Conservation (phyloP, 768 basidiomycete genomes). For the Pulveroboletus frians region DNA sequence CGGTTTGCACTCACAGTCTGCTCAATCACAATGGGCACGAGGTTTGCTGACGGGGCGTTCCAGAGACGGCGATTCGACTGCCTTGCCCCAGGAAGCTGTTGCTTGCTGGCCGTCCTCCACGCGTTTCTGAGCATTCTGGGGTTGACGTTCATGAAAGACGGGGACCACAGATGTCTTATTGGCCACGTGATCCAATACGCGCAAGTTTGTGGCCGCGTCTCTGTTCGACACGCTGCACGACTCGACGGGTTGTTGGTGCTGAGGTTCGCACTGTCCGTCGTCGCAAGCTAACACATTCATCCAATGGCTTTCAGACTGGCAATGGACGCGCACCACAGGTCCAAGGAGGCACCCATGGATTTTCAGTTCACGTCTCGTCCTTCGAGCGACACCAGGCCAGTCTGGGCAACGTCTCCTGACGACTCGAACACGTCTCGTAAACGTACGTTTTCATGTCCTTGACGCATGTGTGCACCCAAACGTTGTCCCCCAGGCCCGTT, state of each 20-base stretch:
- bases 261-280: constrained; percentile 9
- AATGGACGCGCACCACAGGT: constrained; percentile 38
- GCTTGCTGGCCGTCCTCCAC: constrained; percentile 21
- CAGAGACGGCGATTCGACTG: constrained; percentile 40
- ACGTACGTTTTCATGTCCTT: constrained; percentile 48
- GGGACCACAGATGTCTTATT: constrained; percentile 1
- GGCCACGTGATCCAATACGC: constrained; percentile 24
- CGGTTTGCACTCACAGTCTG: constrained; percentile 60
- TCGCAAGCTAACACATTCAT: background rate
- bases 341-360: constrained; percentile 85
- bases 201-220: constrained; percentile 16
- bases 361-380: constrained; percentile 77
- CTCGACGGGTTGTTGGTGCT: constrained; percentile 1
- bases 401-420: constrained; percentile 47
- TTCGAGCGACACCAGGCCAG: constrained; percentile 45
- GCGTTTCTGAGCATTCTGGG: constrained; percentile 27
- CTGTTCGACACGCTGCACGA: constrained; percentile 7
- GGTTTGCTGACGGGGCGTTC: constrained; percentile 47
- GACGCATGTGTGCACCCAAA: constrained; percentile 16
- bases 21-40: constrained; percentile 91
- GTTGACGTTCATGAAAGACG: constrained; percentile 2
- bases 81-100: constrained; percentile 7
- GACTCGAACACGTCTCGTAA: constrained; percentile 57
- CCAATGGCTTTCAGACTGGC: background rate
- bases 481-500: constrained; percentile 37